Base-by-base conservation (phyloP, 768 basidiomycete genomes). In the Coprinopsis marcescibilis region DNA sequence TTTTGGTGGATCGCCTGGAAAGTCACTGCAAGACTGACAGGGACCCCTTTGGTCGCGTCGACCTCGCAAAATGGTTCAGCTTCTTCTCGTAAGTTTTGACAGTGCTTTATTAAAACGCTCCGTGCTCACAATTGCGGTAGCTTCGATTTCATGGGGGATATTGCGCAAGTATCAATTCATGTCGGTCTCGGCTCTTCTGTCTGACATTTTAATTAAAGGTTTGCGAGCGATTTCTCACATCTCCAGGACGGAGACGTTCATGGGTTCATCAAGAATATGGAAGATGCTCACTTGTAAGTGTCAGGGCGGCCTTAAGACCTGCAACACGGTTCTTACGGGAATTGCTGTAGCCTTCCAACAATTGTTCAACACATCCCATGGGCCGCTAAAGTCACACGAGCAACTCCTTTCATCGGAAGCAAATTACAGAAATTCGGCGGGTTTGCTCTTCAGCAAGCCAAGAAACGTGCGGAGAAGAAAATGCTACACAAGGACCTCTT, bases 131-230 rank as follows among this genome's bases (percentile, higher is more conserved):
- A 24, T 15, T 49, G 49, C 26, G 50, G 49, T 35, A 57, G 40
- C 14, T 63, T 62, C 44, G 70, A 71, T 45, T 62, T 70, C 27
- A 66, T 69, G 59, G 65, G 67, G 11, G 70, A 70, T 46, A 59
- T 71, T 26, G 67, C 65, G 67, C 69, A 52, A 32, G 63, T 56
- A 10, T 43, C 25, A 4, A 39, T 35, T 41, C 25, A 33, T n/a
- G 23, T 21, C 23, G 33, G 44, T 33, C 23, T 10, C 29, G 27
- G n/a, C 34, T 43, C 19, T 20, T 25, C 24, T 20, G 12, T 23
- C 15, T 23, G 17, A 14, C 13, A 6, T 27, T 24, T 44, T 34
- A 23, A n/a, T 4, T 5, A 27, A 39, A 66, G 64, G 3, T 65
- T 66, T 46, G 61, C 60, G 1, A 59, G 60, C 15, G 53, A 55